Evolutionary conservation across 2,329 filamentous ascomycete species (phyloP).

Genomic region (Septoria linicola): DNA sequence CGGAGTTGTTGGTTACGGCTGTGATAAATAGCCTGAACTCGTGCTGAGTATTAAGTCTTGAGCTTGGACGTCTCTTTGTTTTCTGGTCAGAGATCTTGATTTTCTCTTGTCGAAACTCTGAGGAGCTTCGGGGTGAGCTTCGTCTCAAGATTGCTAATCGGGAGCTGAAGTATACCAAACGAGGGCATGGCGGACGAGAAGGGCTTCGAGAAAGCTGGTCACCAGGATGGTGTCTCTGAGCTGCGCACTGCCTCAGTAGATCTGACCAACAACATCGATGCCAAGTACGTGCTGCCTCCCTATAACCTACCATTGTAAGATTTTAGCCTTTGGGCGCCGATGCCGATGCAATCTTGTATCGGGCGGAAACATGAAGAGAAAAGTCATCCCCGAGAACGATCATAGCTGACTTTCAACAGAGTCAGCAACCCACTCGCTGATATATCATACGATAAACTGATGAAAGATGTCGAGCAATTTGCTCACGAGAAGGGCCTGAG

Average conservation of each 20-base stretch:
- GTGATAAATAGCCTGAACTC: neutral
- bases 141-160: neutral
- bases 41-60: neutral
- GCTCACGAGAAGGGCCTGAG: slow-evolving; percentile 47
- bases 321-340: too few species aligned
- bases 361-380: too few species aligned
- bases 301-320: too few species aligned
- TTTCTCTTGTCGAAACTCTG: neutral
- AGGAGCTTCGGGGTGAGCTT: neutral
- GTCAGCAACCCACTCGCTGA: slow-evolving; percentile 57
- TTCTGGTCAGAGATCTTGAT: slow-evolving; percentile 7
- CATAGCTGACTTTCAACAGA: slow-evolving; percentile 17
- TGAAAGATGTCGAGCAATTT: slow-evolving; percentile 57
- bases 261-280: slow-evolving; percentile 30
- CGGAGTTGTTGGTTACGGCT: slow-evolving; percentile 1
- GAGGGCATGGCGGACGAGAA: slow-evolving; percentile 18
- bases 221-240: slow-evolving; percentile 12
- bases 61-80: slow-evolving; percentile 5
- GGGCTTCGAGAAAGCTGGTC: neutral
- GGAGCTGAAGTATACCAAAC: neutral
- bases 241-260: slow-evolving; percentile 18
- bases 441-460: slow-evolving; percentile 53
- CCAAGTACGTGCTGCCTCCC: too few species aligned
- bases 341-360: too few species aligned
- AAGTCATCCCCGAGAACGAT: neutral